Base-by-base conservation (phyloP, 441 rosid species). In the Adansonia madagascariensis region DNA sequence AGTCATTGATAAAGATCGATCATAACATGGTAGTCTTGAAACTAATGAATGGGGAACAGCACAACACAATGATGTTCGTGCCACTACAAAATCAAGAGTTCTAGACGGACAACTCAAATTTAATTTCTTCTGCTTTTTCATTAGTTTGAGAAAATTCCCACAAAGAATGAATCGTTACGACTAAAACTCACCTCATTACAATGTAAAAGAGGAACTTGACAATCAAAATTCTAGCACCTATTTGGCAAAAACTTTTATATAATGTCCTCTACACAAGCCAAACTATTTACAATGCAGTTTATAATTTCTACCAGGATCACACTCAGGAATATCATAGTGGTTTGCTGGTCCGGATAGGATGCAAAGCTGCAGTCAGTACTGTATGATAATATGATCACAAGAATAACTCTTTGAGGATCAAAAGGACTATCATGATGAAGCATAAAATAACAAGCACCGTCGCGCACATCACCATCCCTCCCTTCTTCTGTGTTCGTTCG, bases 381-480 rank as follows among this genome's bases (percentile, higher is more conserved):
- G 57, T 27, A 73, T 3, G 5, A 22, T 18, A 57, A 10, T 11
- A 57, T 27, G 67, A 71, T 91, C 89, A 91, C 46, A 92, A 85
- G 60, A 92, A 62, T 11, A 91, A 71, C 74, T 83, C 85, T 89
- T 94, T 94, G 57, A 96, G 88, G 75, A 96, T 73, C 65, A 96
- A 84, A 78, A 96, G 96, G 75, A 89, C 81, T 86, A 96, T 80
- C 99, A 96, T 94, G 80, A 93, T 72, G 75, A 92, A 78, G 87
- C 99, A 96, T 86, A 96, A 88, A 75, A 94, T 87, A 53, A 94
- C 92, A 3, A 96, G 98, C 57, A 89, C 90, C 0, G 97, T 88
- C 1, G 96, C 98, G 65, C 98, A 96, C 92, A 81, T 94, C 85
- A 94, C 97, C 95, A 94, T 91, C 73, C 98, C 97, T 9, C 98